Evolutionary conservation across 192 early-diverging fungal genomes (phyloP), one percentile per base, ranked within the genome.

Genomic region (Endogone sp.): DNA sequence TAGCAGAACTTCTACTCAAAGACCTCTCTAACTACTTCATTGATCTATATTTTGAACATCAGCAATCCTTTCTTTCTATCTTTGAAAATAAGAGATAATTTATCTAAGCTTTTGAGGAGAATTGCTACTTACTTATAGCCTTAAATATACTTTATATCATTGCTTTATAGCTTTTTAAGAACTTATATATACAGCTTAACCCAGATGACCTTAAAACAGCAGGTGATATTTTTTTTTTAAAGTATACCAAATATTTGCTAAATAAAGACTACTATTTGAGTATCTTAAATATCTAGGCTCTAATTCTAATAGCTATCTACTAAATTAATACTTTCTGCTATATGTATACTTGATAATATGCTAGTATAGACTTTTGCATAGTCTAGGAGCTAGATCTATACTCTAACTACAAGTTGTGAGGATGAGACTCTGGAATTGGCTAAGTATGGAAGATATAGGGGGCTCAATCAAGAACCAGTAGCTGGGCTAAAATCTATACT

Each of bases 321-420:
- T 80, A 84, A 60, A 85, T 86, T 71, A 85, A 85, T 23, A 79
- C 77, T 23, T 83, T 85, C 78, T 82, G 74, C 29, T 71, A 85
- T 32, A 85, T 84, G 16, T 74, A 79, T 54, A 79, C 82, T 69
- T 91, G 89, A 87, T 78, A 88, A 32, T 84, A 87, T 72, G 75
- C 79, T 49, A 87, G 89, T 3, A 83, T 89, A n/a, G 89, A 87
- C 30, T 85, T 82, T 13, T 69, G 86, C 54, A 86, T 88, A 72
- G 89, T 87, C 11, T 86, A 88, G 71, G 89, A 91, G 65, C 56
- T 91, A 64, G 89, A 87, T 20, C 4, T 63, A 22, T 62, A 75
- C 64, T 2, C 49, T 3, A 37, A n/a, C n/a, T n/a, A n/a, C n/a
- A n/a, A n/a, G n/a, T n/a, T n/a, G n/a, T n/a, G n/a, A n/a, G n/a